Evolutionary conservation across 352 stramenopile genomes (phyloP), one percentile per base, ranked within the genome.

Genomic region (Peronospora belbahrii): DNA sequence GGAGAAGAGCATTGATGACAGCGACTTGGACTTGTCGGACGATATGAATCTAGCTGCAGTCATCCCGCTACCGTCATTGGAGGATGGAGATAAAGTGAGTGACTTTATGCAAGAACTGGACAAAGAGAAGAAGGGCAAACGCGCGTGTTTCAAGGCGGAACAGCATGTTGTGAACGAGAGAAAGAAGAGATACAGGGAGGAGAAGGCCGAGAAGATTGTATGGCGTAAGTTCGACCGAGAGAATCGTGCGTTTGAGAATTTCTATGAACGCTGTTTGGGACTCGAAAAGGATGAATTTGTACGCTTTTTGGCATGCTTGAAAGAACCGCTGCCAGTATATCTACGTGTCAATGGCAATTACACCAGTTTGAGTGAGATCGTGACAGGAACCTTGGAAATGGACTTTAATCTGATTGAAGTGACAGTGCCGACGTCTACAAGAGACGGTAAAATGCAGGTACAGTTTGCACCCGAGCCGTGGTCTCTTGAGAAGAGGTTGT

Each of bases 281-380:
- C 56, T 95, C 28, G 37, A 62, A 3, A 61, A 70, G 8, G 54
- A 65, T 4, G 86, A 96, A 43, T 97, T 88, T 71, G 25, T 59
- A n/a, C 54, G 46, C 22, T 95, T 97, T 22, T 68, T 91, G 23
- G 56, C 70, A n/a, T 68, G 62, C 33, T 70, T 97, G 41, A 75
- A 75, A 31, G 59, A 80, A 39, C 78, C 75, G 3, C 47, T 96
- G 33, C 78, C 83, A 1, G 77, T 91, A 13, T 78, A 94, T 47
- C 74, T 97, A 44, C 82, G 89, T 24, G 82, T 97, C 30, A 94
- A 95, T 53, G 76, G 70, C 18, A 79, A 88, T 59, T 88, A 85
- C 59, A 70, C 65, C 32, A 88, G 69, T 60, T 67, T 93, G 48
- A 83, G 70, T 22, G 70, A 93, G 64, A 79, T 90, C 23, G 78